Evolutionary conservation across 306 rosid species (phyloP).

Genomic region (Rosa multiflora): DNA sequence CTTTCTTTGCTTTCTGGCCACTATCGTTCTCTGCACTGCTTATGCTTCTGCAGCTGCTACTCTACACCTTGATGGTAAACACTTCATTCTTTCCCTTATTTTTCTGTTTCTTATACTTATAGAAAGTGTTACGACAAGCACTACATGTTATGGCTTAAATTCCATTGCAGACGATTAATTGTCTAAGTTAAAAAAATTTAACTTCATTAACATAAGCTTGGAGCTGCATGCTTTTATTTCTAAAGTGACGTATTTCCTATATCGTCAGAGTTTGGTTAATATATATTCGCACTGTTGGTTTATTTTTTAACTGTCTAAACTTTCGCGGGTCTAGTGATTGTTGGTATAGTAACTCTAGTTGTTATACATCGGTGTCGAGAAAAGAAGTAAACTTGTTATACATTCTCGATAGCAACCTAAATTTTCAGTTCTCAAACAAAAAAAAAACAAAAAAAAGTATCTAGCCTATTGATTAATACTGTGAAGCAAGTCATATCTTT

Average conservation of each 20-base stretch:
- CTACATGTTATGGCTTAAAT: not conserved
- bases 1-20: conserved; percentile 20
- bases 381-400: too few relatives aligned
- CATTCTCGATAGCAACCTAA: not conserved
- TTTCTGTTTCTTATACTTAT: not conserved
- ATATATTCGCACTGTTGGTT: too few relatives aligned
- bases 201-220: too few relatives aligned
- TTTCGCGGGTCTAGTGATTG: not conserved
- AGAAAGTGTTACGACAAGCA: not conserved
- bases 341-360: too few relatives aligned
- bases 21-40: conserved; percentile 16
- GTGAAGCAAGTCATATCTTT: too few relatives aligned
- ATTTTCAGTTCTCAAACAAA: not conserved
- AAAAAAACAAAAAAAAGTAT: too few relatives aligned
- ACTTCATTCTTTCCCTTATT: not conserved
- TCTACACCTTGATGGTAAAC: conserved; percentile 37
- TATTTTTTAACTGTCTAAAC: too few relatives aligned
- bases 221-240: too few relatives aligned
- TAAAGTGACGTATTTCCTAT: too few relatives aligned
- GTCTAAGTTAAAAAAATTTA: too few relatives aligned
- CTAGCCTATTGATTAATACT: not conserved
- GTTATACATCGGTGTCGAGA: not conserved
- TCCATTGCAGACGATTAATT: too few relatives aligned
- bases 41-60: conserved; percentile 23
- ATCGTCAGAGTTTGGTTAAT: too few relatives aligned